These are phyloP conservation scores for Lachancea kluyveri DNA, from an alignment of 805 yeast genomes.

Conservation along the genomic window DNA sequence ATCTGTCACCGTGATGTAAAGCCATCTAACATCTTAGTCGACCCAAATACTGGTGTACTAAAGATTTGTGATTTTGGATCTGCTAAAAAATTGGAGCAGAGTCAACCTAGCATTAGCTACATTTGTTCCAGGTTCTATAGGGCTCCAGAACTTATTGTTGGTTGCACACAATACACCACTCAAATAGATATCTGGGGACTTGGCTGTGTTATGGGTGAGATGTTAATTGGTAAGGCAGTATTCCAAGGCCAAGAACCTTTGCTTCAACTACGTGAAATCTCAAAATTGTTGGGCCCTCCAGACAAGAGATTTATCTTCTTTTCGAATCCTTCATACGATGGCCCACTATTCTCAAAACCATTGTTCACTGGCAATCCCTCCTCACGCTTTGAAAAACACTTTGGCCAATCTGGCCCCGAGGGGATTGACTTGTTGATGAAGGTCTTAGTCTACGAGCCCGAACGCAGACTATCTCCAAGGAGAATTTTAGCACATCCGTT, in stretches of 20 bases:
- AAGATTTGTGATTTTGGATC: conserved; percentile 85
- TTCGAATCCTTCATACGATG: conserved; percentile 69
- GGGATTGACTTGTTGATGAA: conserved; percentile 80
- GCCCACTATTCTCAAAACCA: conserved; percentile 65
- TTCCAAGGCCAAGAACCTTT: conserved; percentile 91
- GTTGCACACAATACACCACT: conserved; percentile 79
- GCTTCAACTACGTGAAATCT: conserved; percentile 83
- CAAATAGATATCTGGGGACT: conserved; percentile 97
- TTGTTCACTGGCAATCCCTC: conserved; percentile 49
- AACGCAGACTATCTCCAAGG: conserved; percentile 69
- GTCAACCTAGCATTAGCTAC: conserved; percentile 87
- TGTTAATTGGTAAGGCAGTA: conserved; percentile 87
- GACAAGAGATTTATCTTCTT: conserved; percentile 62
- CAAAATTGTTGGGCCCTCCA: conserved; percentile 89
- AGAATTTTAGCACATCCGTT: conserved; percentile 82
- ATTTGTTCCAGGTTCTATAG: conserved; percentile 94
- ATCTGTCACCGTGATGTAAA: conserved; percentile 81
- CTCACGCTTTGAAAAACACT: conserved; percentile 56
- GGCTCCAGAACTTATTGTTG: conserved; percentile 84
- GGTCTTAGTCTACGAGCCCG: conserved; percentile 88
- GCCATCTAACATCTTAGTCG: conserved; percentile 75
- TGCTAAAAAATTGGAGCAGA: conserved; percentile 70
- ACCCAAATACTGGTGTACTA: conserved; percentile 57
- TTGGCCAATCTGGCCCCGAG: conserved; percentile 72
- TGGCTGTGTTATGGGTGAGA: conserved; percentile 94